Base-by-base conservation (phyloP, 768 basidiomycete species). In the Trametes punicea region DNA sequence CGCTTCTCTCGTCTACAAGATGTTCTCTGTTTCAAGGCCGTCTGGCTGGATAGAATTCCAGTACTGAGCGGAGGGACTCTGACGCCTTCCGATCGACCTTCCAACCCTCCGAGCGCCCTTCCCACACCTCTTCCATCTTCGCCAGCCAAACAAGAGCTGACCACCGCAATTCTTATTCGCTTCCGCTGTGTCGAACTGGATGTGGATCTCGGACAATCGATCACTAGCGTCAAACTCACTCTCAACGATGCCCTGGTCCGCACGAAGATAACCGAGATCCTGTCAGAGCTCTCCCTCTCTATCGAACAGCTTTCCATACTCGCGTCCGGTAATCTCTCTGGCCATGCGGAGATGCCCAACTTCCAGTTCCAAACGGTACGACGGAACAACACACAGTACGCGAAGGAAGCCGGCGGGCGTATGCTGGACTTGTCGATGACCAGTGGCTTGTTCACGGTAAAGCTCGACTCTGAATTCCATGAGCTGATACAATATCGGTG, bases 1-100 rank as follows among this genome's bases (percentile, higher is more conserved):
- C 83, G 86, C 20, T 87, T 98, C 65, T 90, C 90, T 4, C 84
- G 93, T 11, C 71, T 97, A 26, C 93, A 95, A 70, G 94, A 97
- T 66, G 84, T 95, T 50, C 77, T 98, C 18, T 94, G 91, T 69
- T 93, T 96, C 80, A 95, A 95, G 69, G 93, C 93, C 5, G 91
- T 96, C 11, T 96, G 93, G 92, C 69, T 96, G 42, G 93, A 95
- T 65, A 84, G 84, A 33, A 90, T 95, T 25, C 90, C 92, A 0
- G 73, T 89, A 7, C 81, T 94, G 64, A 81, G 82, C 18, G 69
- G 75, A 34, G 77, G 71, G 31, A 70, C 73, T 48, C 60, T 67
- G 47, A 61, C 65, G 33, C 25, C 69, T 20, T 67, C 11, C 38
- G 60, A 7, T 54, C 67, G 44, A 59, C 70, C 41, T 48, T 61